phyloP scores from a whole-genome alignment of 129 eudicot species.

The Chrysanthemum makinoi region DNA sequence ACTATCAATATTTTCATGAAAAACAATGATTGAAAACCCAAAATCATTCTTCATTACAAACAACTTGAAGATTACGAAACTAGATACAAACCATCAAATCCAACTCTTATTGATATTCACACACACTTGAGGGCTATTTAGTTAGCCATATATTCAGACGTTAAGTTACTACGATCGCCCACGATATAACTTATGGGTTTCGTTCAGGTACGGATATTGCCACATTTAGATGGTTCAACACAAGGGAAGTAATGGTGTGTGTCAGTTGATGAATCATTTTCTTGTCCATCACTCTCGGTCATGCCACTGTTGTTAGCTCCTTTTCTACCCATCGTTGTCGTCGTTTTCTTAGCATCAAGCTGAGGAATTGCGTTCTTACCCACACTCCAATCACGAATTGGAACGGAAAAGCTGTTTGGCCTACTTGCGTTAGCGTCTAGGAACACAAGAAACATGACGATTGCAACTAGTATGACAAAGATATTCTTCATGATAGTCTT shows the following conservation, averaged over 20 bases:
- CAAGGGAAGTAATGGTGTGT: conserved; percentile 30
- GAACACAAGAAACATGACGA: conserved; percentile 5
- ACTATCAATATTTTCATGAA: too few relatives aligned
- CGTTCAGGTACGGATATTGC: conserved; percentile 1
- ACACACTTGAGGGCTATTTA: not conserved
- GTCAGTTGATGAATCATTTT: conserved; percentile 15
- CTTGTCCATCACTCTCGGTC: conserved; percentile 10
- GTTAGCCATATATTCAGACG: not conserved
- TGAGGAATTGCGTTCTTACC: not conserved
- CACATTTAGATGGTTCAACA: conserved; percentile 23
- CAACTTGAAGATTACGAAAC: not conserved
- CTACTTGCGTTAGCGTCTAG: conserved; percentile 19
- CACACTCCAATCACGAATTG: not conserved
- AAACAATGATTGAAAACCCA: not conserved
- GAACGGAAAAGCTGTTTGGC: not conserved
- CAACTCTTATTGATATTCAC: not conserved
- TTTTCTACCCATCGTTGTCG: not conserved
- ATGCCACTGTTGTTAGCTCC: not conserved
- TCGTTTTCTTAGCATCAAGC: conserved; percentile 13
- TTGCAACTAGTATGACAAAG: conserved; percentile 11
- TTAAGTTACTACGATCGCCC: not conserved
- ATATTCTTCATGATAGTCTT: conserved; percentile 17
- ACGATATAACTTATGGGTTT: not conserved
- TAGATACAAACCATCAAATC: not conserved
- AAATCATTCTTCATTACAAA: conserved; percentile 2